Base-by-base conservation (phyloP, 768 basidiomycete genomes). In the Pleurotus cornucopiae region DNA sequence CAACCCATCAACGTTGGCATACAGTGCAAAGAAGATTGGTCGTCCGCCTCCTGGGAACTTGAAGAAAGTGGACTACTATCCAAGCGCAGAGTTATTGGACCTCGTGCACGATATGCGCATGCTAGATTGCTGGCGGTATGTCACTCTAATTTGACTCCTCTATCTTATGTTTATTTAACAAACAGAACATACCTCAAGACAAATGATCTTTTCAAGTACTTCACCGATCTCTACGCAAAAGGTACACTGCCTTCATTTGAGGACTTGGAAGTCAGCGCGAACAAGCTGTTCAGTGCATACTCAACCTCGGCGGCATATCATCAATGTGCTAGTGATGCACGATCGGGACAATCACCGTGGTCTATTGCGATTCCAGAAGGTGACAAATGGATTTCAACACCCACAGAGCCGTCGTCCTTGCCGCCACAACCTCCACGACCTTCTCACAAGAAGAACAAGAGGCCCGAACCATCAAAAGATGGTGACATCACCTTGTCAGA, bases 61-160 rank as follows among this genome's bases (percentile, higher is more conserved):
- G 21, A 71, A 68, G 55, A 71, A 73, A 55, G 67, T 70, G 1
- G 69, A 73, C 46, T 72, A 64, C 52, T 68, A 71, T 39, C 61
- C 61, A 0, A 43, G 49, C 2, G 21, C 54, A 0, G 62, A 72
- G n/a, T 53, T 72, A 0, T 44, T 60, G 0, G 59, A 65, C 44
- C 54, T 66, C 1, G 62, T 72, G 3, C 60, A 70, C 9, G 67
- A 71, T 46, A 62, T 55, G 0, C 64, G 65, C 2, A 67, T 72
- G 20, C 63, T 71, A 2, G 69, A 73, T 44, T 72, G 71, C 46
- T 73, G 68, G 69, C 14, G 66, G 70, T 71, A 54, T 7, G 61
- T 55, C 40, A 39, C 20, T 18, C 53, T 48, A 18, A 49, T 16
- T 49, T 54, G 57, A 25, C 46, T 53, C 16, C 23, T 7, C 21